Percentiles rank a stretch among this genome's conserved stretches.
Evolutionary conservation across 306 rosid species (phyloP).

Genomic region (Malus fusca): DNA sequence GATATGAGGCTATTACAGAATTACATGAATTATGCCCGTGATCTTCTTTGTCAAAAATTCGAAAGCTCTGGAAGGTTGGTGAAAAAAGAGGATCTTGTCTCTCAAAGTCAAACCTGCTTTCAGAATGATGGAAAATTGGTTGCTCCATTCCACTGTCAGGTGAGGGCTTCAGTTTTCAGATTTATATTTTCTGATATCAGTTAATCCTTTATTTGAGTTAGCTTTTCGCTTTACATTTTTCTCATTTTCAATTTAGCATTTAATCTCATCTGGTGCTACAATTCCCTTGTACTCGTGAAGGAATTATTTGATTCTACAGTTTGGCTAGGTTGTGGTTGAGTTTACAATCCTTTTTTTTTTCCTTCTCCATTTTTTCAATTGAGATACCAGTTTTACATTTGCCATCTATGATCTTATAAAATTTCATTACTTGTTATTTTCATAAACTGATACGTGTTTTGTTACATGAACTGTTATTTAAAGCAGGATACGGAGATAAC

Average conservation of each 20-base stretch:
- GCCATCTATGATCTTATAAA: not conserved
- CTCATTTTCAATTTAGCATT: not conserved
- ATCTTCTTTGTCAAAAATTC: constrained; percentile 33
- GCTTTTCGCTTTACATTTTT: not conserved
- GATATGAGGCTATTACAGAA: constrained; percentile 42
- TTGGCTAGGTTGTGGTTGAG: not conserved
- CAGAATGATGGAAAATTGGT: constrained; percentile 24
- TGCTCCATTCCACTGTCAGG: constrained; percentile 42
- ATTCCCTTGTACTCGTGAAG: not conserved
- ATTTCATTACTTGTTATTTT: not conserved
- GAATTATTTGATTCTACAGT: not conserved
- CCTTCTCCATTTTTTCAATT: too few species aligned
- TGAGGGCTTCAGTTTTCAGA: constrained; percentile 21
- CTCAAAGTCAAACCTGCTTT: constrained; percentile 30
- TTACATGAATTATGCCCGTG: constrained; percentile 39
- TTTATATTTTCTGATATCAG: not conserved
- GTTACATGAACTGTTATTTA: not conserved
- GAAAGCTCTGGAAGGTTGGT: constrained; percentile 20
- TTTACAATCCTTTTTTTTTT: not conserved
- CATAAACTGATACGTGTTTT: not conserved
- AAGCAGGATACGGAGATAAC: constrained; percentile 47
- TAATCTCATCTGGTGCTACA: not conserved
- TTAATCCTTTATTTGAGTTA: not conserved
- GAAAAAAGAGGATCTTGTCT: constrained; percentile 27
- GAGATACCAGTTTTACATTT: not conserved